Base-by-base conservation (phyloP, 2,329 filamentous ascomycete species). In the Fusarium tuaranense region DNA sequence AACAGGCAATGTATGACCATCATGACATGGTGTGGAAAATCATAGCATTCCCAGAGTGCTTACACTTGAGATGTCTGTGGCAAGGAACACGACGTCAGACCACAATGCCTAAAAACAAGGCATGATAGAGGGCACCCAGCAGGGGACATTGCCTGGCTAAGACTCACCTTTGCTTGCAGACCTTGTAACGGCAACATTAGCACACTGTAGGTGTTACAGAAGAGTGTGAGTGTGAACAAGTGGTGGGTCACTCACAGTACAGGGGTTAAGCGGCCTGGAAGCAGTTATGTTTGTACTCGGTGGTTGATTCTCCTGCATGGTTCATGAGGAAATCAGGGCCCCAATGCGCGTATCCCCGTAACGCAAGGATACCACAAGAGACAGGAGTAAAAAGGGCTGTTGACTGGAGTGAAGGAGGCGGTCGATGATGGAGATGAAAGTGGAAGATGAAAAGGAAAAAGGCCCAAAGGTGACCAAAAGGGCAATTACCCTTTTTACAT, bases 51-150 rank as follows among this genome's bases (percentile, higher is more conserved):
- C 32, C 36, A 6, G 10, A 16, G 14, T 48, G 16, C 73, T 65
- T 68, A 78, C 76, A 78, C 70, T 78, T 78, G 46, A 78, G 68
- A 57, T 78, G 76, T 46, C 76, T 78, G 51, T 25, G 60, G 46
- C 48, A 27, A n/a, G 34, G n/a, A n/a, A 18, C 39, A 10, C 10
- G 14, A 22, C 25, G 65, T 73, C 55, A 78, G 68, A 68, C 36
- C 16, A 59, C 27, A 59, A 57, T 18, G 16, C 46, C 38, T 63
- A 25, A 13, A 13, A 18, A 27, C 6, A 41, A 53, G 48, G 46
- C 27, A 32, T 25, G 16, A 39, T n/a, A 16, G 38, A 70, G 38
- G n/a, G 59, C 36, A 14, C 18, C 32, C 20, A 46, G 59, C 53
- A 61, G 71, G 64, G 27, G 27, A 34, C 34, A 72, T 66, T 76